Evolutionary conservation across 352 stramenopile species (phyloP).

Genomic region (Phytophthora multivora): DNA sequence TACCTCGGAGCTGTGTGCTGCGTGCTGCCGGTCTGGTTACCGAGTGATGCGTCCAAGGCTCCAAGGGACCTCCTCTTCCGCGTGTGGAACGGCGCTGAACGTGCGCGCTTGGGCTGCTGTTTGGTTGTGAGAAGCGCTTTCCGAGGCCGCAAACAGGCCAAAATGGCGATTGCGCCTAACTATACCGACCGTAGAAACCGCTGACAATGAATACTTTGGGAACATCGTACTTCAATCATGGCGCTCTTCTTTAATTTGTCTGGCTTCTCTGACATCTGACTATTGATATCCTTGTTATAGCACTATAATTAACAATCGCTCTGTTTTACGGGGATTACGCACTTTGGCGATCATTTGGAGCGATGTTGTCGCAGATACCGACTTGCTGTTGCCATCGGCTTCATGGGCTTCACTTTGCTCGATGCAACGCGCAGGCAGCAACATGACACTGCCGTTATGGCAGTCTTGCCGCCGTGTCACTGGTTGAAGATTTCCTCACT

Average conservation of each 20-base stretch:
- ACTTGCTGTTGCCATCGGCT: not conserved
- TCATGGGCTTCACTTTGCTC: slow-evolving; percentile 11
- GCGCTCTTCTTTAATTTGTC: not conserved
- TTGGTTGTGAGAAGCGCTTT: slow-evolving; percentile 28
- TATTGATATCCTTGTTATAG: not conserved
- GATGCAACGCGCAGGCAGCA: slow-evolving; percentile 1
- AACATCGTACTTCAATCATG: not conserved
- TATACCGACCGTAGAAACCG: slow-evolving; percentile 2
- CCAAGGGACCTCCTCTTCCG: slow-evolving; percentile 29
- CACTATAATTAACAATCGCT: not conserved
- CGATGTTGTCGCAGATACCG: slow-evolving; percentile 8
- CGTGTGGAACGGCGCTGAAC: slow-evolving; percentile 29
- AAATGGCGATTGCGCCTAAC: slow-evolving; percentile 7
- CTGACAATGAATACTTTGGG: not conserved
- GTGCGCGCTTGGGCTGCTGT: slow-evolving; percentile 26
- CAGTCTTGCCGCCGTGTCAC: slow-evolving; percentile 12
- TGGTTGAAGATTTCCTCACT: slow-evolving; percentile 10
- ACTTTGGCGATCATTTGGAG: slow-evolving; percentile 8
- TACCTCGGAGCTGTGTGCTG: slow-evolving; percentile 14
- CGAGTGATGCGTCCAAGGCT: slow-evolving; percentile 1
- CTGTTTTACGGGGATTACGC: slow-evolving; percentile 20
- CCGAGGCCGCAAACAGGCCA: not conserved
- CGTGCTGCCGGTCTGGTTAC: slow-evolving; percentile 16
- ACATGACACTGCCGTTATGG: not conserved
- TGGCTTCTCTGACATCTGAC: too few species aligned